Base-by-base conservation (phyloP, 106 monocot genomes). In the Acanthochlamys bracteata region DNA sequence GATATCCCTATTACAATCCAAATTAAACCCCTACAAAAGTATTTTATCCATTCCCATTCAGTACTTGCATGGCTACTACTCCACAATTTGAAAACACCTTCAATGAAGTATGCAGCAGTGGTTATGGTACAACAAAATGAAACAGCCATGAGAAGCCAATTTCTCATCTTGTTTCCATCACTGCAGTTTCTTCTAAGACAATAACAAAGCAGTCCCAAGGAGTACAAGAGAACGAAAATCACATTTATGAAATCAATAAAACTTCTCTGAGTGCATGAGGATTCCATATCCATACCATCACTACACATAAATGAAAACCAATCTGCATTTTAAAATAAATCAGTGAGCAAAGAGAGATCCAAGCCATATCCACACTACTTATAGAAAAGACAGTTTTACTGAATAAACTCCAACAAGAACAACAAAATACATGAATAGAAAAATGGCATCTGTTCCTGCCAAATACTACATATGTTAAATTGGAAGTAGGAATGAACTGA, bases 1-100 rank as follows among this genome's bases (percentile, higher is more conserved):
- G 82, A 86, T 42, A 70, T 68, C 21, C 69, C 56, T 1, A 86
- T 11, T 25, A 47, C 65, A 12, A 75, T 23, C 85, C 85, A 86
- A 39, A 70, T 41, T 10, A 86, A 20, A 10, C 78, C 69, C 33
- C 81, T 82, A 19, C 73, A 10, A 25, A 73, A 66, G 43, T 25
- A 59, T 42, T 24, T 41, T 4, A 20, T 0, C 62, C 8, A 20
- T 22, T 27, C 20, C 60, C 76, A 54, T 12, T 24, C 42, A 24
- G 20, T 16, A 13, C 25, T 11, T 0, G 10, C 19, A 20, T 45
- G 15, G 24, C 56, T 25, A 16, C 26, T 33, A 7, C 4, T 53
- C 7, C 4, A 60, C 22, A 66, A 22, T 24, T 33, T 16, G 55
- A 54, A 58, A 4, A 78, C 7, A 24, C 72, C 67, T 17, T 26